Evolutionary conservation across 2,329 filamentous ascomycete species (phyloP).

Genomic region (Atkinsonella hypoxylon): DNA sequence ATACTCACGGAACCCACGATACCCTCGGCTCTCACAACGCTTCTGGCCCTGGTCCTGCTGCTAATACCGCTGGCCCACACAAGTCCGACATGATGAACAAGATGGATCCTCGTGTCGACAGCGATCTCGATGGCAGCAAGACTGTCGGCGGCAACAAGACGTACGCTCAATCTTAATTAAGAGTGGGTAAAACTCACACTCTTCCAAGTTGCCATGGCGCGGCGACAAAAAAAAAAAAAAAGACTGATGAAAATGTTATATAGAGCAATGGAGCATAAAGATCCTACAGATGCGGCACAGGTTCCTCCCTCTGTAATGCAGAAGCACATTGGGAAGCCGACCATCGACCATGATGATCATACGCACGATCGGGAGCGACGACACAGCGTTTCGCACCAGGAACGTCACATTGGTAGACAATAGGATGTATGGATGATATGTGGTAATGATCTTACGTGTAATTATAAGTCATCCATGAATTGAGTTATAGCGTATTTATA

Average conservation of each 20-base stretch:
- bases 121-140: constrained; percentile 40
- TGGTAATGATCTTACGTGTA: background rate
- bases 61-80: constrained; percentile 30
- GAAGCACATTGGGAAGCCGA: constrained; percentile 33
- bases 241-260: background rate
- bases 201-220: background rate
- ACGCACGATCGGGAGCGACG: constrained; percentile 31
- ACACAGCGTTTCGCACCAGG: constrained; percentile 37
- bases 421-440: constrained; percentile 15
- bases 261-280: constrained; percentile 16
- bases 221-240: background rate
- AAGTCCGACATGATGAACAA: constrained; percentile 42
- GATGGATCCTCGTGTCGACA: constrained; percentile 42
- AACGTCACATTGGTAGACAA: constrained; percentile 30
- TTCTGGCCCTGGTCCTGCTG: constrained; percentile 18
- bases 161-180: constrained; percentile 22
- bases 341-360: constrained; percentile 31
- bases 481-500: background rate
- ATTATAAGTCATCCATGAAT: constrained; percentile 2
- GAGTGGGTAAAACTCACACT: constrained; percentile 13
- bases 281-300: constrained; percentile 44
- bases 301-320: constrained; percentile 43
- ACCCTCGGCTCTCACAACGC: constrained; percentile 2
- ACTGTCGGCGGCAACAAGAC: constrained; percentile 43
- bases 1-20: constrained; percentile 3